Evolutionary conservation across 306 rosid genomes (phyloP).

Genomic region (Delonix regia): DNA sequence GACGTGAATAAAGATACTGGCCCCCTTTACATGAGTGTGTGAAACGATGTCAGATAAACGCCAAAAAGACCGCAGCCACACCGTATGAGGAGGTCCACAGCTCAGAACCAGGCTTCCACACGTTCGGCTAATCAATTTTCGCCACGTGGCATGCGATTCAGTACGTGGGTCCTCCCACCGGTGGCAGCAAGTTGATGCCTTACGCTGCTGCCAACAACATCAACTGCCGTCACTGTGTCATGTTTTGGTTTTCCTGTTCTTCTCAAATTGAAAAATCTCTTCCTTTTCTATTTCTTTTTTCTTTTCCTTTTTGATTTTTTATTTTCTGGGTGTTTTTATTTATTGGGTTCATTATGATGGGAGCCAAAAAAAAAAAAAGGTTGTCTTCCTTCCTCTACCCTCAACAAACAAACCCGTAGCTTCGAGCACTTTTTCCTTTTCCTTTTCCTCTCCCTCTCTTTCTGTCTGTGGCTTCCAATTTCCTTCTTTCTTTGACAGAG

Average conservation of each 20-base stretch:
- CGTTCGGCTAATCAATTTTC: conserved; percentile 18
- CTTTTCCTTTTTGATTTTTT: background rate
- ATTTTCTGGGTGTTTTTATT: background rate
- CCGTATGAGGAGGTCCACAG: conserved; percentile 8
- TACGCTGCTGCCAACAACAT: conserved; percentile 11
- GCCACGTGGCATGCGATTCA: conserved; percentile 46
- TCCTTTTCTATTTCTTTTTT: background rate
- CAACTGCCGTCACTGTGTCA: conserved; percentile 21
- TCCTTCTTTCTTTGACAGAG: conserved; percentile 13
- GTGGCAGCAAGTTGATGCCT: conserved; percentile 28
- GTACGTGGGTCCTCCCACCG: conserved; percentile 37
- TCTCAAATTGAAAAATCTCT: background rate
- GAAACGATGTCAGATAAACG: conserved; percentile 34
- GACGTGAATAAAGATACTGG: conserved; percentile 14
- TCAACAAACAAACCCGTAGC: conserved; percentile 23
- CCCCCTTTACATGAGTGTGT: conserved; percentile 7
- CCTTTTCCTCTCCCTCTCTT: background rate
- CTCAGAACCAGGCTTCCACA: conserved; percentile 37
- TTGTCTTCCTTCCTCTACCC: conserved; percentile 3
- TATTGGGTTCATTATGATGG: background rate
- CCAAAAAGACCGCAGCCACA: conserved; percentile 21
- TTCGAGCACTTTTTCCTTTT: background rate
- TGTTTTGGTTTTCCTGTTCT: background rate
- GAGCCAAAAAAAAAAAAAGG: background rate
- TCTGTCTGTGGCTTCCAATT: conserved; percentile 1